These are phyloP conservation scores for Vitis cinerea DNA, from an alignment of 164 flowering plant genomes.

Conservation along the genomic window DNA sequence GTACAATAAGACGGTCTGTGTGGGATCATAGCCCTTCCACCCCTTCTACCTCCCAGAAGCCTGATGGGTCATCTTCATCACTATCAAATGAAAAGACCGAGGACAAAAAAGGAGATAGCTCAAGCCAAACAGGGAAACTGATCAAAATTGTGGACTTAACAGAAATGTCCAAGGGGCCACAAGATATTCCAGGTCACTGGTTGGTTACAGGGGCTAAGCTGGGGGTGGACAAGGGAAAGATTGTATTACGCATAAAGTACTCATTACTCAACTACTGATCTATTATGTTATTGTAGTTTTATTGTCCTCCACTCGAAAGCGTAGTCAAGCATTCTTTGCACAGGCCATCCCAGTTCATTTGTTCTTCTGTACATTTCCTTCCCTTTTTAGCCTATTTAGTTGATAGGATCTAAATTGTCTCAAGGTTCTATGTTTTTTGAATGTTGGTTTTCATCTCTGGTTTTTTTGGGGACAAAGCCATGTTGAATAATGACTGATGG, in stretches of 20 bases:
- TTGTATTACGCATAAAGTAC: slow-evolving; percentile 81
- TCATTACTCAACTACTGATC: slow-evolving; percentile 84
- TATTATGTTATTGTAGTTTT: slow-evolving; percentile 1
- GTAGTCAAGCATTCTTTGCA: slow-evolving; percentile 56
- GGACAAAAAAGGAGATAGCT: slow-evolving; percentile 57
- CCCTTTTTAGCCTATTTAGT: background rate
- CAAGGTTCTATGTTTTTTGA: background rate
- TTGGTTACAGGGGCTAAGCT: slow-evolving; percentile 98
- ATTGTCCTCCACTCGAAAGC: slow-evolving; percentile 15
- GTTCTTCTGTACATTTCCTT: slow-evolving; percentile 46
- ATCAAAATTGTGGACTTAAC: slow-evolving; percentile 72
- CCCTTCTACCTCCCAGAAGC: slow-evolving; percentile 19
- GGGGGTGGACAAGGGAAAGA: slow-evolving; percentile 91
- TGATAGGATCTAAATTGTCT: background rate
- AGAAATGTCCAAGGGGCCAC: slow-evolving; percentile 94
- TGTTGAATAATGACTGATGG: background rate
- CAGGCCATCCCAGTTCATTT: slow-evolving; percentile 38
- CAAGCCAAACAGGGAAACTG: slow-evolving; percentile 53
- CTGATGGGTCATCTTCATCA: slow-evolving; percentile 47
- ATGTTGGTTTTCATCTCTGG: background rate
- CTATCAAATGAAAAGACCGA: slow-evolving; percentile 29
- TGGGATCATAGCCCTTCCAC: slow-evolving; percentile 90
- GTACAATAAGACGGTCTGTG: slow-evolving; percentile 90
- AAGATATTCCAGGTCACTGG: slow-evolving; percentile 98
- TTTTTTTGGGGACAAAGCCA: slow-evolving; percentile 1